Evolutionary conservation across 169 alveolate species (phyloP), one percentile per base, ranked within the genome.

Genomic region (Cryptosporidium baileyi): DNA sequence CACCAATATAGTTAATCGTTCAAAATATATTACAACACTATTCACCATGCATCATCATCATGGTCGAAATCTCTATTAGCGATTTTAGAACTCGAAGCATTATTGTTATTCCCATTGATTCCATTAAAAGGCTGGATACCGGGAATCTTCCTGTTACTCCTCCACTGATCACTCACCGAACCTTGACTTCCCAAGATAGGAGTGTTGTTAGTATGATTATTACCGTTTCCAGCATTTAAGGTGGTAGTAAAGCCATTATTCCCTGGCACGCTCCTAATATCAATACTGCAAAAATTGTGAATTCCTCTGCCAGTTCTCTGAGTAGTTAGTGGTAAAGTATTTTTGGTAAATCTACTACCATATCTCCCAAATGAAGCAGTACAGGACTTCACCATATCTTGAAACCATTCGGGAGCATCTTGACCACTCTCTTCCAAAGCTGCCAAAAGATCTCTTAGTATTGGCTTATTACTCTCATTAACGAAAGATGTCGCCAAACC

Each of bases 401-500:
- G 93, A 15, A 90, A 63, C 81, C 80, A 90, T n/a, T 80, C 61
- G 4, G 93, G 93, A 7, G 88, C 81, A 36, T 90, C 93, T 51
- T 90, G 93, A 11, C 85, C 85, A 28, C 91, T 80, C 59, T 90
- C 91, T 26, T 90, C 93, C 17, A 90, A 51, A n/a, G 85, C 80
- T 19, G 94, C 91, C 28, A 94, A 90, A 52, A 95, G 80, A 61
- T 95, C 97, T 43, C 93, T 92, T 45, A 95, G 88, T n/a, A 95
- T 94, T 17, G 96, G 93, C 61, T 93, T 90, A 89, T 94, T 94
- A 61, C 88, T 88, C 79, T 95, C 98, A 82, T 94, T 94, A 40
- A 97, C 96, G 62, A 97, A 94, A 22, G 98, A 94, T 0, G 97
- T 96, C 28, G 99, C 99, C 80, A 91, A 93, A 59, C 99, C 99